These are phyloP conservation scores for Blastocystis hominis DNA, from an alignment of 352 stramenopile genomes.

Conservation along the genomic window DNA sequence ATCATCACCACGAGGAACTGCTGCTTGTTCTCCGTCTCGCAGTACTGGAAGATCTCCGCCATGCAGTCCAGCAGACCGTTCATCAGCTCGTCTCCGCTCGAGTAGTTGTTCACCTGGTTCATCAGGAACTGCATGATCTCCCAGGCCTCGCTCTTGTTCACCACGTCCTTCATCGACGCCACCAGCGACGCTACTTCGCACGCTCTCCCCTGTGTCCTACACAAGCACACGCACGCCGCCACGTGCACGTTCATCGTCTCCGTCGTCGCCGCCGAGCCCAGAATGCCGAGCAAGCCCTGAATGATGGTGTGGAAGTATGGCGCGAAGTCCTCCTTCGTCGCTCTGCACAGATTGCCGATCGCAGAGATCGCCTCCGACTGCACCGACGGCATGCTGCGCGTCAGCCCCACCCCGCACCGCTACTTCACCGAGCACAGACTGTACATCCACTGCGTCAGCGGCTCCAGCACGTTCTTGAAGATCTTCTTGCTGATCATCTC, in stretches of 20 bases:
- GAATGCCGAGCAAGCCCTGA: not conserved
- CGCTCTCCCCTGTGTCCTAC: not conserved
- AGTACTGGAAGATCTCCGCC: slow-evolving; percentile 49
- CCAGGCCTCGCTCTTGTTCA: slow-evolving; percentile 8
- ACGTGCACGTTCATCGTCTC: slow-evolving; percentile 30
- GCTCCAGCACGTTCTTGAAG: not conserved
- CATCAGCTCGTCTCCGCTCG: slow-evolving; percentile 1
- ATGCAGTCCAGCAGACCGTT: slow-evolving; percentile 36
- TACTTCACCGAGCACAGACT: not conserved
- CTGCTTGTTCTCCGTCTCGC: not conserved
- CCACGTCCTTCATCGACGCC: not conserved
- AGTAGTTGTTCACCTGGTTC: not conserved
- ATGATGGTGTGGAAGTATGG: slow-evolving; percentile 15
- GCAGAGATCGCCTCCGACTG: slow-evolving; percentile 18
- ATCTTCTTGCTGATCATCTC: slow-evolving; percentile 49
- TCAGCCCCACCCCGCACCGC: not conserved
- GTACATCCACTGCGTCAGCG: slow-evolving; percentile 1
- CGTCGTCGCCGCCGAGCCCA: not conserved
- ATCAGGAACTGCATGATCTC: slow-evolving; percentile 39
- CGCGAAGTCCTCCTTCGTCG: slow-evolving; percentile 35
- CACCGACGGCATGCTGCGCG: not conserved
- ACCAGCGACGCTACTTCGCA: not conserved
- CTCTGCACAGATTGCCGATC: not conserved
- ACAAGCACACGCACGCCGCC: slow-evolving; percentile 11
- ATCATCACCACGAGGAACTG: slow-evolving; percentile 1